Evolutionary conservation across 768 basidiomycete species (phyloP).

Genomic region (Boletus vinaceobasis): DNA sequence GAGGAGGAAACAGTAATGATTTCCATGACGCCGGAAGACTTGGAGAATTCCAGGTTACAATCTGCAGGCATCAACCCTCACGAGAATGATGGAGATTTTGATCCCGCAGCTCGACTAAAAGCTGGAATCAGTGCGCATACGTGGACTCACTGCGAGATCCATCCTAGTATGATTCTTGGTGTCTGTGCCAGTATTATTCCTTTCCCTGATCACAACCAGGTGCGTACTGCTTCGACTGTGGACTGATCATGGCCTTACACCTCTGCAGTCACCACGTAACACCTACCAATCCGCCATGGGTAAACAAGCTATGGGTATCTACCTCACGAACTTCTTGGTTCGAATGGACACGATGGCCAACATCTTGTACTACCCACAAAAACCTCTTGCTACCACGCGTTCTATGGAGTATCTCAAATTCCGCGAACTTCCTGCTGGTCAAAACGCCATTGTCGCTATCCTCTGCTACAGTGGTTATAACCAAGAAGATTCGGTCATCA

Average conservation of each 20-base stretch:
- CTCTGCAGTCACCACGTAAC: conserved; percentile 89
- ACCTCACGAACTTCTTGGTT: conserved; percentile 95
- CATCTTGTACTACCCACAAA: conserved; percentile 98
- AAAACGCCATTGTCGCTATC: conserved; percentile 98
- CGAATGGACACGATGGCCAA: conserved; percentile 99
- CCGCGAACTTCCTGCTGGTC: conserved; percentile 97
- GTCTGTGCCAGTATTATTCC: conserved; percentile 99
- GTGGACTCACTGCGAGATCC: conserved; percentile 99
- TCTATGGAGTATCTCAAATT: conserved; percentile 99
- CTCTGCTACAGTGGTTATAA: conserved; percentile 99
- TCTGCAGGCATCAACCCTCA: conserved; percentile 56
- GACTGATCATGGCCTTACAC: conserved; percentile 2
- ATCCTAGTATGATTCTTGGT: conserved; percentile 98
- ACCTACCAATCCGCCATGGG: conserved; percentile 99
- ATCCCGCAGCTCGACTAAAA: conserved; percentile 87
- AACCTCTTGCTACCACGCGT: conserved; percentile 96
- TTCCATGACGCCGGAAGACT: conserved; percentile 95
- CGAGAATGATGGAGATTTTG: conserved; percentile 67
- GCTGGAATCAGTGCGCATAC: conserved; percentile 81
- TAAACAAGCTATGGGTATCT: conserved; percentile 99
- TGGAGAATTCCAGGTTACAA: conserved; percentile 77
- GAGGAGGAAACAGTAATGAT: conserved; percentile 99
- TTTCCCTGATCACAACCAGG: conserved; percentile 99
- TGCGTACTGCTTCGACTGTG: conserved; percentile 35
- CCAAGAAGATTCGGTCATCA: conserved; percentile 99